Evolutionary conservation across 805 yeast genomes (phyloP).

Genomic region (Wickerhamomyces pijperi): DNA sequence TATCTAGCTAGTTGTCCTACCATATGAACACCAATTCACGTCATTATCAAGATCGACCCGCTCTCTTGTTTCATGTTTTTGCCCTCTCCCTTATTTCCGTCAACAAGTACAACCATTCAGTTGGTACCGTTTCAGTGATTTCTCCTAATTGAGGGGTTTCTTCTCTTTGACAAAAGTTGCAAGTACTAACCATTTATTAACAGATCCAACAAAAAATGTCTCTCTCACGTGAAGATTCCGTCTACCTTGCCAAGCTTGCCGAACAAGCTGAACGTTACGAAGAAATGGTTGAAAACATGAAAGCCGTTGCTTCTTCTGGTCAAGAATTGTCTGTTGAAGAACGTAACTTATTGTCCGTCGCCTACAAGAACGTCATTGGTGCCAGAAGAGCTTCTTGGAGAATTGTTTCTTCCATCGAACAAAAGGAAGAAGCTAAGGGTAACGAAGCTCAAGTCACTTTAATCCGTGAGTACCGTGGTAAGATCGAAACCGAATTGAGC

Average conservation of each 20-base stretch:
- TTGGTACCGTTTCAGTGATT: no score
- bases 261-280: constrained; percentile 99
- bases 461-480: constrained; percentile 89
- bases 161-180: no score
- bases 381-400: constrained; percentile 99
- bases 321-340: constrained; percentile 95
- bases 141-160: no score
- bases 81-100: no score
- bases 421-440: constrained; percentile 95
- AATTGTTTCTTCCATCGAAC: constrained; percentile 95
- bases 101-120: no score
- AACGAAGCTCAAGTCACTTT: constrained; percentile 81
- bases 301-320: constrained; percentile 91
- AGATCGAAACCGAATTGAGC: constrained; percentile 86
- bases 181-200: neutral
- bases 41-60: no score
- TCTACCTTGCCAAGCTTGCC: constrained; percentile 94
- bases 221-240: constrained; percentile 92
- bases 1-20: no score
- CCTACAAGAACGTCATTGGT: constrained; percentile 97
- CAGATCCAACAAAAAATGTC: constrained; percentile 35
- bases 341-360: constrained; percentile 93
- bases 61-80: no score
- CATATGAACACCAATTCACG: no score
- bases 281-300: constrained; percentile 98